Conservation (phyloP, 2,329 filamentous ascomycete species). For the Alternaria triticina region DNA sequence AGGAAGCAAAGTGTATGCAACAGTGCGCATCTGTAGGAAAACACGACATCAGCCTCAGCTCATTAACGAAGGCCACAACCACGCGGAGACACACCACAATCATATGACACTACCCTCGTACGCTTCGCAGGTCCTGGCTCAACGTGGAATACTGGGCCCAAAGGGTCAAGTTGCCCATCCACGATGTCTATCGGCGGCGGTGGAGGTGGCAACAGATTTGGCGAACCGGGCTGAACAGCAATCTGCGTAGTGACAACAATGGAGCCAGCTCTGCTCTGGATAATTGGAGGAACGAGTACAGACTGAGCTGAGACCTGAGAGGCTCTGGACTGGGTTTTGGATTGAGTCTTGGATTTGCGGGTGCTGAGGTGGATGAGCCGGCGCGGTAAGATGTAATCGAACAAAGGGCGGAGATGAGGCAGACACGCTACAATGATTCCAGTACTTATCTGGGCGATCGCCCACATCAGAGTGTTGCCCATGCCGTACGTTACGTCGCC, state of each 20-base stretch:
- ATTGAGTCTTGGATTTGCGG: neutral
- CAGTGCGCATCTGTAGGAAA: neutral
- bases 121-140: slow-evolving; percentile 4
- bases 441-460: slow-evolving; percentile 28
- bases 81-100: neutral
- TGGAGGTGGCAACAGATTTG: neutral
- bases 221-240: slow-evolving; percentile 10
- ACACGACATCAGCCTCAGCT: neutral
- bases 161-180: slow-evolving; percentile 14
- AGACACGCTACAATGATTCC: slow-evolving; percentile 34
- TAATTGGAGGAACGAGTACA: neutral
- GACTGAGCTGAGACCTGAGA: neutral
- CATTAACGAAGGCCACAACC: neutral
- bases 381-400: slow-evolving; percentile 24
- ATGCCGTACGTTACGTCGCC: slow-evolving; percentile 25
- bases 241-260: slow-evolving; percentile 32
- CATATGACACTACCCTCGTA: neutral
- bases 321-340: neutral
- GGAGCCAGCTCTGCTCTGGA: slow-evolving; percentile 1
- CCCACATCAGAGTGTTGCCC: slow-evolving; percentile 25
- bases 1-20: neutral
- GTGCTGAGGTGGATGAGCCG: slow-evolving; percentile 15
- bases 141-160: slow-evolving; percentile 25
- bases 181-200: slow-evolving; percentile 5
- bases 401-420: slow-evolving; percentile 30